Evolutionary conservation across 2,329 filamentous ascomycete species (phyloP), one percentile per base, ranked within the genome.

Genomic region (Botryotinia globosa): DNA sequence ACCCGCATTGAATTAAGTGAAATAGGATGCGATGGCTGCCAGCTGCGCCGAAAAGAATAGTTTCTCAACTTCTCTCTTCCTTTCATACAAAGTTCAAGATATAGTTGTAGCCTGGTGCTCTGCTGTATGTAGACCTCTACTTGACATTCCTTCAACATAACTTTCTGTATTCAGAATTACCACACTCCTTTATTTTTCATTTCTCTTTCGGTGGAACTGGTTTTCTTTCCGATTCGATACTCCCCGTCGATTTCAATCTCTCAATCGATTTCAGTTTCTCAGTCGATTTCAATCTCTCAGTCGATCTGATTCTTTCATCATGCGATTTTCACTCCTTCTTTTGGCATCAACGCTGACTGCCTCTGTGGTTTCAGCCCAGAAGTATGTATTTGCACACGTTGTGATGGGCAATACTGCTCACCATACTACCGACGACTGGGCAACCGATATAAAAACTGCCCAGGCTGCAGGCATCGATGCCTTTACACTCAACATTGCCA

Each of bases 381-480:
- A 79, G 73, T 76, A 71, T 63, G 78, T 78, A 59, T 80, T 80
- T 71, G 79, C 79, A 2, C 79, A 80, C 61, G 76, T 80, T 32
- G 78, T 80, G 1, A 76, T 82, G 32, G 81, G 81, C 12, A 77
- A 81, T 39, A 80, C 81, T 7, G 76, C 76, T 5, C 76, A 79
- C 29, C 81, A 82, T 73, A 78, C 76, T 0, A 65, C 75, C 22
- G 75, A 71, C 6, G 77, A 79, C 25, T 82, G 81, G 81, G 73
- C 71, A 29, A 76, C 74, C 34, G 81, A 82, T 72, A 82, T 82
- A 71, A 70, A 75, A 4, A 75, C 79, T 16, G 81, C 81, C 2
- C 76, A 78, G 67, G 78, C 80, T 22, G 81, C 81, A 3, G 82
- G 83, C 45, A 81, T 82, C 68, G 81, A 82, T 73, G 81, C 80